These are phyloP conservation scores for Fusarium solani-melongenae DNA, from an alignment of 2,329 filamentous ascomycete genomes.

Conservation along the genomic window DNA sequence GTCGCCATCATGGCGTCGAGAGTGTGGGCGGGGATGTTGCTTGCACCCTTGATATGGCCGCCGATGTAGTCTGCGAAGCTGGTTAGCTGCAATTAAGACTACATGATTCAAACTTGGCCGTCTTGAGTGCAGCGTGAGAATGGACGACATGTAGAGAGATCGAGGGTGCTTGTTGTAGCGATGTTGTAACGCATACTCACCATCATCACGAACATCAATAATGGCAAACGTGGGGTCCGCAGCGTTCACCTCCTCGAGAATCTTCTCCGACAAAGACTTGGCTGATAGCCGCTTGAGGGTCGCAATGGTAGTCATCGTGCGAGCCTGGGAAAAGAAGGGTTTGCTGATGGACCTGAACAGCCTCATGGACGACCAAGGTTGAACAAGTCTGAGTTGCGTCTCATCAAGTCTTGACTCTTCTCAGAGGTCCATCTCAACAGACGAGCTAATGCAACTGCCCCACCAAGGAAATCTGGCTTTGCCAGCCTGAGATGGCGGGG, in stretches of 20 bases:
- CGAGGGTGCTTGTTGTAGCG: not conserved
- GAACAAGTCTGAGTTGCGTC: constrained; percentile 5
- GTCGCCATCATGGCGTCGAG: constrained; percentile 84
- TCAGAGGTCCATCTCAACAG: not conserved
- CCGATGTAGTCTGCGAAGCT: constrained; percentile 79
- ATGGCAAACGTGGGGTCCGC: constrained; percentile 70
- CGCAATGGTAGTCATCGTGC: constrained; percentile 65
- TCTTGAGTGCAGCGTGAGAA: not conserved
- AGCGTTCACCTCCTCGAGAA: constrained; percentile 62
- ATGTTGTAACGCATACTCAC: constrained; percentile 52
- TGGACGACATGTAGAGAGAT: not conserved
- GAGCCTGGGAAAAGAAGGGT: constrained; percentile 15
- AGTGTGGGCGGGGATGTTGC: constrained; percentile 77
- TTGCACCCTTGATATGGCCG: constrained; percentile 84
- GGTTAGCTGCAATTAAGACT: not conserved
- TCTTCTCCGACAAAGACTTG: constrained; percentile 72
- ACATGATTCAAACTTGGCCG: not conserved
- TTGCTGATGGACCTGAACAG: constrained; percentile 9
- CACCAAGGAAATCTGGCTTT: not conserved
- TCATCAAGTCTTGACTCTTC: not conserved
- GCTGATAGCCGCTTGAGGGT: constrained; percentile 75
- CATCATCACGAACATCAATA: constrained; percentile 89
- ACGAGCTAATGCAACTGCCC: not conserved
- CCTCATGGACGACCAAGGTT: constrained; percentile 24
- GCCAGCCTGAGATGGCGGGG: not conserved